Evolutionary conservation across 129 eudicot genomes (phyloP).

Genomic region (Centella asiatica): DNA sequence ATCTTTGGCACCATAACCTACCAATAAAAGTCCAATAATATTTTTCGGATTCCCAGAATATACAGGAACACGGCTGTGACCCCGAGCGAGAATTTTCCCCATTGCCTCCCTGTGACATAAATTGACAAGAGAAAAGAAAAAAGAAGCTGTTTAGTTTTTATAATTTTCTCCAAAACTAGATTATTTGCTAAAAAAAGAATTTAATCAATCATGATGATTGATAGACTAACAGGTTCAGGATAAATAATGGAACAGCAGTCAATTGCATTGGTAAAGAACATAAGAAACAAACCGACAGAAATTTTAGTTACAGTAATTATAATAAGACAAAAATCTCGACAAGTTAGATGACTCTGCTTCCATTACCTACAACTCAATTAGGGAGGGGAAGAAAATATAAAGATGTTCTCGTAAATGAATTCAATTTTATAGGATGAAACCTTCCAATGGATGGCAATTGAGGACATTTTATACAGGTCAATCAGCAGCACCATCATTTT

Average conservation of each 20-base stretch:
- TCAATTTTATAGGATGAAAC: no score
- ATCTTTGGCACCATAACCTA: slow-evolving; percentile 18
- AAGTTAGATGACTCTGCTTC: no score
- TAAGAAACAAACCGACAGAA: background rate
- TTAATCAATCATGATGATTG: background rate
- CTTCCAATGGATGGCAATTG: background rate
- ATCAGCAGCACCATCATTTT: background rate
- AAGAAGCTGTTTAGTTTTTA: background rate
- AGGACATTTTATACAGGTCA: background rate
- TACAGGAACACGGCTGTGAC: slow-evolving; percentile 98
- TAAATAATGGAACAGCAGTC: background rate
- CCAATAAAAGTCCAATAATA: slow-evolving; percentile 85
- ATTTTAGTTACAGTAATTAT: no score
- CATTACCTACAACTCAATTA: no score
- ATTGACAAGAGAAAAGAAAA: slow-evolving; percentile 9
- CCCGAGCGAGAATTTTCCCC: slow-evolving; percentile 94
- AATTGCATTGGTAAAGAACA: background rate
- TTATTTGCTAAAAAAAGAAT: background rate
- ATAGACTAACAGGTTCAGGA: background rate
- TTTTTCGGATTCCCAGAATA: slow-evolving; percentile 89
- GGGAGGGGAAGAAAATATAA: no score
- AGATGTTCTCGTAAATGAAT: no score
- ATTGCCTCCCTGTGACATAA: slow-evolving; percentile 72
- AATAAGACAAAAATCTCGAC: no score
- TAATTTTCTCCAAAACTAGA: background rate